phyloP scores from a whole-genome alignment of 108 stramenopile genomes.

The Hondaea fermentalgiana region DNA sequence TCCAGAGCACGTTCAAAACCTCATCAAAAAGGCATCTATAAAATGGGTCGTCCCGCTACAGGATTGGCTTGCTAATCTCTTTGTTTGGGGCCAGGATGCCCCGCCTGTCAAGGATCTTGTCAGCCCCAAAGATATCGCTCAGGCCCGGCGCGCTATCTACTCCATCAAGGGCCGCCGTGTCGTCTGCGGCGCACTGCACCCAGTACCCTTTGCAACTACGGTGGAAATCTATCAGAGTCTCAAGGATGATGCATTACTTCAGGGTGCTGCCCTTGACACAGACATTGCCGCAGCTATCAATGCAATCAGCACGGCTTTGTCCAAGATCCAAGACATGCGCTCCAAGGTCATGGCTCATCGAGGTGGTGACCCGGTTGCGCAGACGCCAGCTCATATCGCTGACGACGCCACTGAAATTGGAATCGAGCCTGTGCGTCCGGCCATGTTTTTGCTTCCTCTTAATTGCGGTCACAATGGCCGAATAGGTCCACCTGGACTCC shows the following conservation, averaged over 20 bases:
- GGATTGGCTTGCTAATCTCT: neutral
- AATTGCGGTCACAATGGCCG: constrained; percentile 1
- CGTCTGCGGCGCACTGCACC: neutral
- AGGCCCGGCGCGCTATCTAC: neutral
- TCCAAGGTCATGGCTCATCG: too few relatives aligned
- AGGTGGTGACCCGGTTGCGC: too few relatives aligned
- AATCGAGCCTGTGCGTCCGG: neutral
- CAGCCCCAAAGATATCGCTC: neutral
- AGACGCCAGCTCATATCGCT: neutral
- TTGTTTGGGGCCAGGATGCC: neutral
- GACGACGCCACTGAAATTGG: neutral
- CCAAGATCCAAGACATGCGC: neutral
- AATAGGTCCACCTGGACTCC: neutral
- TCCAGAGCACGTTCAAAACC: neutral
- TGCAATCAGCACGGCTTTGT: neutral
- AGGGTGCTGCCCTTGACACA: neutral
- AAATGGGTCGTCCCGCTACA: neutral
- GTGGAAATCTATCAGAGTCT: neutral
- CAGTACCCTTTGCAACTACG: neutral
- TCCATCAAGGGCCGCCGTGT: neutral
- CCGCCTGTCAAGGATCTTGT: neutral
- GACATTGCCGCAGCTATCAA: neutral
- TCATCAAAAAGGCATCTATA: neutral
- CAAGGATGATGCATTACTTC: neutral
- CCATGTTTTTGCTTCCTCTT: neutral